phyloP scores from a whole-genome alignment of 2,329 filamentous ascomycete species.

The Ophiostoma sp. region DNA sequence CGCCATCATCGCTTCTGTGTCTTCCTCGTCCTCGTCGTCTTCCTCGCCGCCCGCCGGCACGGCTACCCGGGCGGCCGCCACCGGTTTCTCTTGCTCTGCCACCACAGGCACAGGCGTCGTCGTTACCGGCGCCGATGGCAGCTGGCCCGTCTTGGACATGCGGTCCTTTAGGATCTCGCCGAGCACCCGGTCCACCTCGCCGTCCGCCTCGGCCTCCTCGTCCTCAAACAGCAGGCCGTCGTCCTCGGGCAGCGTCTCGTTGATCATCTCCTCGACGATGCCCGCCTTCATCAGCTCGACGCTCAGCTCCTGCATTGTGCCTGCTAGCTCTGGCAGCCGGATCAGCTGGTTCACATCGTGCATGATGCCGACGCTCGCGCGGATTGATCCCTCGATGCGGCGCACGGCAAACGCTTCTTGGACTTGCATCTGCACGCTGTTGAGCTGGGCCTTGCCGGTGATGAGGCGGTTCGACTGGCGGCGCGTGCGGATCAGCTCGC shows the following conservation, averaged over 20 bases:
- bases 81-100: conserved; percentile 32
- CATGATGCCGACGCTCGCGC: conserved; percentile 86
- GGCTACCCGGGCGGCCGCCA: conserved; percentile 40
- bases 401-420: conserved; percentile 91
- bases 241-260: conserved; percentile 74
- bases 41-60: conserved; percentile 44
- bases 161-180: conserved; percentile 84
- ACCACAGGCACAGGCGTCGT: conserved; percentile 44
- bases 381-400: conserved; percentile 91
- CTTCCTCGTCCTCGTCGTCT: conserved; percentile 70
- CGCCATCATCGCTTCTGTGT: conserved; percentile 83
- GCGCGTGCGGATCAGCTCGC: conserved; percentile 77
- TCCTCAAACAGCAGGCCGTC: conserved; percentile 61
- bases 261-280: conserved; percentile 96
- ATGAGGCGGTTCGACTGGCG: conserved; percentile 67
- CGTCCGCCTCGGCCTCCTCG: conserved; percentile 66
- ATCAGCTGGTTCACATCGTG: conserved; percentile 89
- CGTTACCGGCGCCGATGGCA: conserved; percentile 50
- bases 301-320: conserved; percentile 82
- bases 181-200: conserved; percentile 87
- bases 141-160: conserved; percentile 58
- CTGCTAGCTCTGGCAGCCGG: conserved; percentile 75
- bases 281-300: conserved; percentile 88
- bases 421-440: conserved; percentile 94
- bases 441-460: conserved; percentile 86